Base-by-base conservation (phyloP, 345 rosid genomes). In the Hypericum androsaemum region DNA sequence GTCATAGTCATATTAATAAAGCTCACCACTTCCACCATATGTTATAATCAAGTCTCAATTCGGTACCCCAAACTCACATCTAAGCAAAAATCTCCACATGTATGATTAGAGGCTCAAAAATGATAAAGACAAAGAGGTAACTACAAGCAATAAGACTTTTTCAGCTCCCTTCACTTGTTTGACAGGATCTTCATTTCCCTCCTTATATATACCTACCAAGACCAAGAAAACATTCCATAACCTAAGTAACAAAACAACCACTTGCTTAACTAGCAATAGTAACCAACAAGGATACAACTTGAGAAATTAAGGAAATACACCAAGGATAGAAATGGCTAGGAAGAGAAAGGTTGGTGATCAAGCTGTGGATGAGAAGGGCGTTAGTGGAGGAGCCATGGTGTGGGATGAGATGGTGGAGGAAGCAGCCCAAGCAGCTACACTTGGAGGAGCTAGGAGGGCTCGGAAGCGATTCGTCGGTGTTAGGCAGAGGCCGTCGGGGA, bases 401-500 rank as follows among this genome's bases (percentile, higher is more conserved):
- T 74, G 76, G 78, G 76, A 80, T 43, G 32, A 22, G 2, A 22
- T 22, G 32, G 32, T 22, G 32, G 78, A 77, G 55, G 79, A 76
- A 51, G 81, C 70, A 0, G 64, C 74, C 6, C 71, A 65, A 9
- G 73, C 69, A 0, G 67, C 75, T 0, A 67, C 64, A 3, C 54
- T 66, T 0, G 82, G 71, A 35, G 77, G 77, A 12, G 57, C 53
- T 17, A 43, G 72, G 60, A 59, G 75, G 54, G 77, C 75, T 10
- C 52, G 79, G 36, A 75, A 80, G 55, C 50, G 79, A 49, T 80
- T 75, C 12, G 78, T 77, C 0, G 81, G 86, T 4, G 77, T 77
- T 50, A 17, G 79, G 52, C 76, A 75, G 53, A 68, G 83, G 74
- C 79, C 81, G 0, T 81, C 87, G 0, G 77, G 86, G 3, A 66